Evolutionary conservation across 1,139 yeast genomes (phyloP), one percentile per base, ranked within the genome.

Genomic region (Magnusiomyces tetraspermus): DNA sequence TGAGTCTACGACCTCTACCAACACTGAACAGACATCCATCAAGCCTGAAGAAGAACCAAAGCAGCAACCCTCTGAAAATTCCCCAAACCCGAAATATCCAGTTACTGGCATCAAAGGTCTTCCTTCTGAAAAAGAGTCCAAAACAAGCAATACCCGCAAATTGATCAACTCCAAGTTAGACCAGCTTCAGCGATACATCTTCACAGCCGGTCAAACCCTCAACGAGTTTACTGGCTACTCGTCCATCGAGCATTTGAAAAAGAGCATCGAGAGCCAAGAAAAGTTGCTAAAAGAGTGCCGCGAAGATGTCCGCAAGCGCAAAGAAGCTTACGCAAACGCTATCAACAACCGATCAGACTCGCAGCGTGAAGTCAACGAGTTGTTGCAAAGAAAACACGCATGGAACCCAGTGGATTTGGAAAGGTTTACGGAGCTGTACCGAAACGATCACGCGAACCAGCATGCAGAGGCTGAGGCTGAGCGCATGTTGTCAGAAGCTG

Each of bases 211-310:
- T 0, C 74, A 80, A 55, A 79, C 90, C 0, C 71, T 92, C 46
- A 94, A 94, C 64, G 96, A 90, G 62, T 83, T 89, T 11, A 92
- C 98, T 0, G 99, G 98, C 0, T 94, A 94, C 66, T 77, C 92
- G 0, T 76, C 84, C 13, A 87, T 94, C 55, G 96, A 87, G 61
- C 72, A 75, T 55, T 70, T 92, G 60, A 85, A 88, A 67, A 67
- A 73, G 40, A 69, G 78, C 1, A 88, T 88, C 28, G 82, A 78
- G 21, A 62, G 52, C 8, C 68, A 67, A 51, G 83, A 79, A 58
- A 60, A 61, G 77, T 42, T 44, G 17, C 69, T 88, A 48, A 71
- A 72, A 49, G 65, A 65, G 0, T 71, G 80, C 2, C 79, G 87
- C 56, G 70, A 69, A 0, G 64, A 69, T 1, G 81, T 85, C 3